Evolutionary conservation across 257 asterid genomes (phyloP).

Genomic region (Euphrasia confusa): DNA sequence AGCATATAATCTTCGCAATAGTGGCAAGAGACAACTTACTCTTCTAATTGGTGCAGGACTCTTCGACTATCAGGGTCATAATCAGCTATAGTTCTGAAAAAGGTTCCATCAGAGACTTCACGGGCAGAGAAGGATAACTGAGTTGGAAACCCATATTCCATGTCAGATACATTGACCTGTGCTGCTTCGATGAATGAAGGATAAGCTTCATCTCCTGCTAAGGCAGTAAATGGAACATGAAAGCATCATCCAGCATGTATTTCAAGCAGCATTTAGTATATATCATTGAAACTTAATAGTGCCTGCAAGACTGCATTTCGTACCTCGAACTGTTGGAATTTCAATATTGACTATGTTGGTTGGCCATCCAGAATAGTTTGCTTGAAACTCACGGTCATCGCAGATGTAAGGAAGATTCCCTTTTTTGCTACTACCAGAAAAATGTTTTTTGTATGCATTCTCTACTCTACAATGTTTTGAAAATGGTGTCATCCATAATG

Average conservation of each 20-base stretch:
- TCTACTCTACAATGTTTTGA: conserved; percentile 88
- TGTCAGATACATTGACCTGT: conserved; percentile 49
- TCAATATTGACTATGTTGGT: conserved; percentile 84
- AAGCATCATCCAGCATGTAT: conserved; percentile 27
- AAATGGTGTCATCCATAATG: conserved; percentile 92
- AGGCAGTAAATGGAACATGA: conserved; percentile 27
- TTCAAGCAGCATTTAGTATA: conserved; percentile 14
- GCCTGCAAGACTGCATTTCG: conserved; percentile 25
- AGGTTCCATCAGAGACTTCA: conserved; percentile 90
- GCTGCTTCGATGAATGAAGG: conserved; percentile 61
- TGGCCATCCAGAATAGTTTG: conserved; percentile 96
- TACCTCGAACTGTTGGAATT: conserved; percentile 78
- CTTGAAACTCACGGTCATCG: conserved; percentile 60
- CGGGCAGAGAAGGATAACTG: conserved; percentile 94
- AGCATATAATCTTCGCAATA: conserved; percentile 21
- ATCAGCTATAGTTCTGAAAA: conserved; percentile 72
- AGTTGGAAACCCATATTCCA: conserved; percentile 79
- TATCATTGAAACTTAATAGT: conserved; percentile 12
- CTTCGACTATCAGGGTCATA: conserved; percentile 86
- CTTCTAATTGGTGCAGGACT: conserved; percentile 54
- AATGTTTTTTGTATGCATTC: conserved; percentile 62
- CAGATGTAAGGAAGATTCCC: conserved; percentile 57
- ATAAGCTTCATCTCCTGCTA: conserved; percentile 71
- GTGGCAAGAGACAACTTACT: conserved; percentile 44
- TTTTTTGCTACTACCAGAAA: conserved; percentile 55